Evolutionary conservation across 2,329 filamentous ascomycete species (phyloP), one percentile per base, ranked within the genome.

Genomic region (Fusarium miscanthi): DNA sequence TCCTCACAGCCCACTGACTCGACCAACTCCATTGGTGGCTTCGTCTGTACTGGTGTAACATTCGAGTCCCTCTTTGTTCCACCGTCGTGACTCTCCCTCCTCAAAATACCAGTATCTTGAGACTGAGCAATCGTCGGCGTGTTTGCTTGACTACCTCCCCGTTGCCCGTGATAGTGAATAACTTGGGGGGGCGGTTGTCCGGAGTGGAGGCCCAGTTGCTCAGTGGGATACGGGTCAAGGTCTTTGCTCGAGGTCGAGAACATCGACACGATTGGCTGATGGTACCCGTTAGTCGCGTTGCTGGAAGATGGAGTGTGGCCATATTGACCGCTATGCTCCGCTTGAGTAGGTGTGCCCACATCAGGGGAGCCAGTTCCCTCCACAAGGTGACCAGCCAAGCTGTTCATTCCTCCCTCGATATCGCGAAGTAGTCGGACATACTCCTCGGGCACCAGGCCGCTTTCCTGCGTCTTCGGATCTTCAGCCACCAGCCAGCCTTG

Each of bases 401-500:
- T 93, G 69, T 88, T 92, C 85, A 95, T 90, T 38, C 94, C 95
- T 25, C 95, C 95, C 81, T 98, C 94, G 61, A 98, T 98, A 78
- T 98, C 94, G 52, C 94, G 91, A 67, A 99, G 87, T 49, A 99
- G 85, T 21, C 96, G 91, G 45, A 99, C 96, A 79, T 98, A 99
- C 81, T 97, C 95, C 82, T 99, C 96, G 0, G 96, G 96, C 4
- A 99, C 96, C 40, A 99, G 87, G 2, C 96, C 96, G 78, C 94
- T 97, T 83, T 99, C 96, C 74, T 90, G 94, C 2, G 94, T 98
- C 81, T 94, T 95, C 17, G 95, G 95, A 78, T 99, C 96, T 83
- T 98, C 94, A 8, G 96, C 96, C 30, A 99, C 96, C 57, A 99
- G 87, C 96, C 96, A 99, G 61, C 96, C 96, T 82, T 98, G 94